A percentile compares a stretch with the other conserved stretches of the same genome.
These are phyloP conservation scores for Linaria vulgaris DNA, from an alignment of 257 asterid genomes.

Conservation along the genomic window DNA sequence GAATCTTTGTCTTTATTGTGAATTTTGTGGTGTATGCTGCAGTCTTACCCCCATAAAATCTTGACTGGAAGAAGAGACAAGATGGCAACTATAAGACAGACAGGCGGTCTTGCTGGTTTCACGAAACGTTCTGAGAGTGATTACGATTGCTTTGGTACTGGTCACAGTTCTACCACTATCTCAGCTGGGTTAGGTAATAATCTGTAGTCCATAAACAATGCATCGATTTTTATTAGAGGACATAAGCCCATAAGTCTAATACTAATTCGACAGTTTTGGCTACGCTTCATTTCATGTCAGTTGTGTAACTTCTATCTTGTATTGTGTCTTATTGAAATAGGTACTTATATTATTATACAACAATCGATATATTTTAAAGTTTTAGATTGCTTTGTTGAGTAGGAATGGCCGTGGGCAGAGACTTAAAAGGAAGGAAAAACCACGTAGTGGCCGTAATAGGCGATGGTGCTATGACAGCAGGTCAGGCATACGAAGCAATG, in stretches of 20 bases:
- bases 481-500: conserved; percentile 98
- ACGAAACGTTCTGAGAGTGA: conserved; percentile 94
- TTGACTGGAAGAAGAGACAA: conserved; percentile 83
- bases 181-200: conserved; percentile 88
- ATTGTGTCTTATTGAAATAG: too few species aligned
- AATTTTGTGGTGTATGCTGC: conserved; percentile 25
- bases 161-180: conserved; percentile 96
- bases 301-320: too few species aligned
- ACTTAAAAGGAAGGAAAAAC: conserved; percentile 74
- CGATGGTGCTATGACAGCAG: conserved; percentile 98
- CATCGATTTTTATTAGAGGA: too few species aligned
- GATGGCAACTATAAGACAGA: conserved; percentile 87
- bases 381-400: conserved; percentile 25
- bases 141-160: conserved; percentile 90
- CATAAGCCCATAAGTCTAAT: too few species aligned
- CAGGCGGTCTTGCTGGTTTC: conserved; percentile 81
- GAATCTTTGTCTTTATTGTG: neutral
- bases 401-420: conserved; percentile 99
- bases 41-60: conserved; percentile 97
- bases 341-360: too few species aligned
- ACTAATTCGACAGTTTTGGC: too few species aligned
- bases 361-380: too few species aligned
- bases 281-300: too few species aligned
- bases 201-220: neutral
- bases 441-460: conserved; percentile 84